phyloP scores from a whole-genome alignment of 2,329 filamentous ascomycete genomes.

The Cercospora zeae-maydis region DNA sequence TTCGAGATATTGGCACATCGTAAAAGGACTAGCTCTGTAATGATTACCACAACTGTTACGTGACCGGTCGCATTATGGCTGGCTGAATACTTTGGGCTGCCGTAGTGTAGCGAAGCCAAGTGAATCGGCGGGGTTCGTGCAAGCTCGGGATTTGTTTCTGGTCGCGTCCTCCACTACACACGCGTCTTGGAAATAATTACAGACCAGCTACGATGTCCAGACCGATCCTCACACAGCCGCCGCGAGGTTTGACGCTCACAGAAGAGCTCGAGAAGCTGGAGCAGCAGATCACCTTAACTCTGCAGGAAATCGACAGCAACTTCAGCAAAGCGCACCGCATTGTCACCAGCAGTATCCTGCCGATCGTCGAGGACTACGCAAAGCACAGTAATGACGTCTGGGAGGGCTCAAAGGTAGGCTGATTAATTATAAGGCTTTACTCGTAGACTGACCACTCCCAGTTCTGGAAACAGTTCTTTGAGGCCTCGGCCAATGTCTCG shows the following conservation, averaged over 20 bases:
- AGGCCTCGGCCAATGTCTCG: slow-evolving; percentile 95
- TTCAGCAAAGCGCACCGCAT: slow-evolving; percentile 96
- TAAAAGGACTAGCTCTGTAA: too few relatives aligned
- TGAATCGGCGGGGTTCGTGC: too few relatives aligned
- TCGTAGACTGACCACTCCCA: slow-evolving; percentile 38
- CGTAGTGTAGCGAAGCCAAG: too few relatives aligned
- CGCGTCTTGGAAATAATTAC: neutral
- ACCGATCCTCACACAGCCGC: slow-evolving; percentile 40
- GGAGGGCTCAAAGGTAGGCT: slow-evolving; percentile 88
- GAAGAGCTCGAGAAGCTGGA: slow-evolving; percentile 95
- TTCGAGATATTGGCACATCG: too few relatives aligned
- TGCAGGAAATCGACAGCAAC: slow-evolving; percentile 99
- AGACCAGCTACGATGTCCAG: slow-evolving; percentile 13
- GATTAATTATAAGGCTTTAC: neutral
- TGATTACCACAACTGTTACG: too few relatives aligned
- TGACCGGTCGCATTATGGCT: too few relatives aligned
- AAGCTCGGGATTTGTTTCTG: neutral
- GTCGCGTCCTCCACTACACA: neutral
- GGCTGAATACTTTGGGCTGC: too few relatives aligned
- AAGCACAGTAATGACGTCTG: slow-evolving; percentile 91
- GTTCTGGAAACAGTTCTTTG: slow-evolving; percentile 99
- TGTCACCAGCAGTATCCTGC: slow-evolving; percentile 87
- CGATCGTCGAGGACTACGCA: slow-evolving; percentile 90
- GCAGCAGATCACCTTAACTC: slow-evolving; percentile 90
- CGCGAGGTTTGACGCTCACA: slow-evolving; percentile 70